Conservation (phyloP, 1,139 yeast species). For the Williopsis jadinii region DNA sequence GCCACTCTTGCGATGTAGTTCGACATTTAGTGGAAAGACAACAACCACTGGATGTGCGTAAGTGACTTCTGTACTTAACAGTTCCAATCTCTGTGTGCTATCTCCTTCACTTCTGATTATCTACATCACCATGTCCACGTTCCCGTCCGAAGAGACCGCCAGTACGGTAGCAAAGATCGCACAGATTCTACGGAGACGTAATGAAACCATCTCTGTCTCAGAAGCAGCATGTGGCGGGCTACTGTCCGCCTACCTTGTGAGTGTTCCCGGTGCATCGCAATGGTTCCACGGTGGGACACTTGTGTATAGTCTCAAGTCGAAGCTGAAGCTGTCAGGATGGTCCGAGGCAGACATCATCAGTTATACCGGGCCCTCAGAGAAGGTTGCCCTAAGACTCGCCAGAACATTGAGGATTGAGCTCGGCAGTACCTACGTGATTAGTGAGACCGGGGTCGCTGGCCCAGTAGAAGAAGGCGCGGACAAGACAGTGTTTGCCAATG, state of each 20-base stretch:
- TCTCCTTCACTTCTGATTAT: too few relatives aligned
- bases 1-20: too few relatives aligned
- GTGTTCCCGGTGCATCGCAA: constrained; percentile 79
- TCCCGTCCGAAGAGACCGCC: constrained; percentile 51
- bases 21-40: too few relatives aligned
- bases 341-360: constrained; percentile 55
- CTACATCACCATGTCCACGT: too few relatives aligned
- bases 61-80: too few relatives aligned
- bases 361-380: constrained; percentile 78
- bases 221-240: constrained; percentile 92
- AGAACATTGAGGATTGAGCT: constrained; percentile 72
- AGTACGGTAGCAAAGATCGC: constrained; percentile 52
- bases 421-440: constrained; percentile 74
- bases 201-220: constrained; percentile 67
- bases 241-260: constrained; percentile 68
- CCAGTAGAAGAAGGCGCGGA: constrained; percentile 30
- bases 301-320: constrained; percentile 68
- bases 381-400: constrained; percentile 69
- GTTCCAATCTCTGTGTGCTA: too few relatives aligned
- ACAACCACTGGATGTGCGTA: too few relatives aligned
- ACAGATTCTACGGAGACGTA: constrained; percentile 39
- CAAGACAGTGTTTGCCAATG: constrained; percentile 16
- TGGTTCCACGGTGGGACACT: constrained; percentile 82
- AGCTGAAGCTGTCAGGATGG: constrained; percentile 77
- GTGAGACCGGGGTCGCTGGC: constrained; percentile 88